A percentile compares a stretch with the other conserved stretches of the same genome.
These are phyloP conservation scores for Phytophthora podocarpi DNA, from an alignment of 352 stramenopile genomes.

Conservation along the genomic window DNA sequence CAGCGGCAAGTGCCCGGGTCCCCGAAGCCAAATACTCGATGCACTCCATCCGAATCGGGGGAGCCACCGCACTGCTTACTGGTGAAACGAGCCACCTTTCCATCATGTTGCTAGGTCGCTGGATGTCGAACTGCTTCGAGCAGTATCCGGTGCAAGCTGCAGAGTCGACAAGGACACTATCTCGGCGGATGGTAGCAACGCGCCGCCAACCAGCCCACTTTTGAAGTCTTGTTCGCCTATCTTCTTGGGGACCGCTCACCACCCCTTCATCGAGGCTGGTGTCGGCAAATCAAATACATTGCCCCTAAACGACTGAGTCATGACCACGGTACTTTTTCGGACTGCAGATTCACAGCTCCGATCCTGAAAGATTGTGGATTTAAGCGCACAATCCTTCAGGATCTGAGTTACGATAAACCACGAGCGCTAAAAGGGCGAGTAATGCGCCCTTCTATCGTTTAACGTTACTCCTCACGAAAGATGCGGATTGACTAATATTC, in stretches of 20 bases:
- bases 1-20: neutral
- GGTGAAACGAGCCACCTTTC: neutral
- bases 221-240: neutral
- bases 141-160: slow-evolving; percentile 1
- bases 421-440: neutral
- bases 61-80: neutral
- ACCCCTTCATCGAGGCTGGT: no score
- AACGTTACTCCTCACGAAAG: neutral
- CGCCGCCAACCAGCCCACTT: neutral
- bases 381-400: no score
- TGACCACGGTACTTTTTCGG: no score
- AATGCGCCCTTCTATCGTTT: neutral
- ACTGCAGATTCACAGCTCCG: no score
- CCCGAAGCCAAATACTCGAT: slow-evolving; percentile 1
- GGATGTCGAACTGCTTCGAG: slow-evolving; percentile 11
- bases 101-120: slow-evolving; percentile 8
- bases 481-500: neutral
- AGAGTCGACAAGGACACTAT: neutral
- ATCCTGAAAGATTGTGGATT: no score
- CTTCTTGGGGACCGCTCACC: neutral
- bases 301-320: no score
- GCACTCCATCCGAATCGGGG: slow-evolving; percentile 14
- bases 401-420: no score
- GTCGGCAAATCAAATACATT: no score
- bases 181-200: neutral